Evolutionary conservation across 2,329 filamentous ascomycete genomes (phyloP).

Genomic region (Drechslerella dactyloides): DNA sequence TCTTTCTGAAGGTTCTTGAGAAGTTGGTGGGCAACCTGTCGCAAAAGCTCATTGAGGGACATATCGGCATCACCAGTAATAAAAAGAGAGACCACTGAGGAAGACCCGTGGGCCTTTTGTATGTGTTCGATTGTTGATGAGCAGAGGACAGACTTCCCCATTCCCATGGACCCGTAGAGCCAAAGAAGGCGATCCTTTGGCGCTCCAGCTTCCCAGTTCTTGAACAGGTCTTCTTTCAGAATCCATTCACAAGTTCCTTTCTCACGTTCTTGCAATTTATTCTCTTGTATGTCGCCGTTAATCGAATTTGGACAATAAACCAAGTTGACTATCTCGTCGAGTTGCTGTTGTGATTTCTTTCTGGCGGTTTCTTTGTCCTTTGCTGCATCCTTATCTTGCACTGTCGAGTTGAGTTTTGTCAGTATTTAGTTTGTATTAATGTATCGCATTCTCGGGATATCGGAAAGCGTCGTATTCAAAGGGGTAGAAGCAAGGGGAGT

Average conservation of each 20-base stretch:
- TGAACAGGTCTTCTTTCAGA: neutral
- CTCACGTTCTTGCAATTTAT: constrained; percentile 2
- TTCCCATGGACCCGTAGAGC: constrained; percentile 3
- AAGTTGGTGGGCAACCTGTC: neutral
- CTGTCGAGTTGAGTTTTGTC: too few species aligned
- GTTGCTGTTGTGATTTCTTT: too few species aligned
- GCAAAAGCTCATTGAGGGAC: neutral
- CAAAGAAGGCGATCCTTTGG: constrained; percentile 1
- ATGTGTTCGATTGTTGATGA: constrained; percentile 9
- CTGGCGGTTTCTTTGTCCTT: too few species aligned
- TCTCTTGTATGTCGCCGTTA: too few species aligned
- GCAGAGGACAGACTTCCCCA: constrained; percentile 21
- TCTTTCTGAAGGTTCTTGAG: neutral
- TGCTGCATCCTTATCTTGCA: too few species aligned
- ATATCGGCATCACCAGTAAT: neutral
- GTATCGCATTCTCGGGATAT: too few species aligned
- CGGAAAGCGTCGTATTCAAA: too few species aligned
- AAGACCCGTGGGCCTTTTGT: neutral
- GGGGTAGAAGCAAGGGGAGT: too few species aligned
- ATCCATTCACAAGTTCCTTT: constrained; percentile 7
- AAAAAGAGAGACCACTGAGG: neutral
- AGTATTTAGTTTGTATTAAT: too few species aligned
- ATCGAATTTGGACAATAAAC: too few species aligned
- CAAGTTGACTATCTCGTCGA: too few species aligned
- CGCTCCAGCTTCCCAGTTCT: neutral